Evolutionary conservation across 2,329 filamentous ascomycete genomes (phyloP).

Genomic region (Cladobotryum protrusum): DNA sequence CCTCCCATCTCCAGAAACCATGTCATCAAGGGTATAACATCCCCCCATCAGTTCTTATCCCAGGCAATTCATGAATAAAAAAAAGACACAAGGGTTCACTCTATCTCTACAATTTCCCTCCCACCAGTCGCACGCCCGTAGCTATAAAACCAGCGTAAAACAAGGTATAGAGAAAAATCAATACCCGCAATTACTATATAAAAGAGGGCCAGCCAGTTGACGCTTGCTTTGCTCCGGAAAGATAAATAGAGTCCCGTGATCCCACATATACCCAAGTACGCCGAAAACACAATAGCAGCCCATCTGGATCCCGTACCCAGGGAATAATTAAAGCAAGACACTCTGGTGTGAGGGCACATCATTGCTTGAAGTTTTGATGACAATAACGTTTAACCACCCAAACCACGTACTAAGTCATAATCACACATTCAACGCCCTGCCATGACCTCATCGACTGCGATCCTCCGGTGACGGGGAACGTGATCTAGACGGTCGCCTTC

Average conservation of each 20-base stretch:
- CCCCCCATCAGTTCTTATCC: background rate
- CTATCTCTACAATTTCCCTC: background rate
- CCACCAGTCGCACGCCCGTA: background rate
- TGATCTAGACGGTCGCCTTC: conserved; percentile 15
- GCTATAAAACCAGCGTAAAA: background rate
- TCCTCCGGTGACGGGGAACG: conserved; percentile 20
- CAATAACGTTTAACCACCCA: no score
- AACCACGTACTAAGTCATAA: no score
- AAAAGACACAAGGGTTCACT: background rate
- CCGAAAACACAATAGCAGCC: background rate
- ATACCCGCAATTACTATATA: background rate
- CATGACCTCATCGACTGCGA: conserved; percentile 11
- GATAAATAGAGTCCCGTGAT: background rate
- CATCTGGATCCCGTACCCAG: no score
- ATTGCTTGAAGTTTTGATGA: no score
- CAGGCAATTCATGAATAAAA: background rate
- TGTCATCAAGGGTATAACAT: conserved; percentile 7
- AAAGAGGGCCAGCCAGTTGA: background rate
- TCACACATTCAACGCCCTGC: no score
- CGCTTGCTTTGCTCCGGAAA: background rate
- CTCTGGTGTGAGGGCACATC: no score
- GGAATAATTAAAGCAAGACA: no score
- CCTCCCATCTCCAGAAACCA: background rate
- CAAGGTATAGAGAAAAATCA: background rate
- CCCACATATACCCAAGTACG: background rate